Evolutionary conservation across 371 early-diverging fungal genomes (phyloP).

Genomic region (Mucor indicus): DNA sequence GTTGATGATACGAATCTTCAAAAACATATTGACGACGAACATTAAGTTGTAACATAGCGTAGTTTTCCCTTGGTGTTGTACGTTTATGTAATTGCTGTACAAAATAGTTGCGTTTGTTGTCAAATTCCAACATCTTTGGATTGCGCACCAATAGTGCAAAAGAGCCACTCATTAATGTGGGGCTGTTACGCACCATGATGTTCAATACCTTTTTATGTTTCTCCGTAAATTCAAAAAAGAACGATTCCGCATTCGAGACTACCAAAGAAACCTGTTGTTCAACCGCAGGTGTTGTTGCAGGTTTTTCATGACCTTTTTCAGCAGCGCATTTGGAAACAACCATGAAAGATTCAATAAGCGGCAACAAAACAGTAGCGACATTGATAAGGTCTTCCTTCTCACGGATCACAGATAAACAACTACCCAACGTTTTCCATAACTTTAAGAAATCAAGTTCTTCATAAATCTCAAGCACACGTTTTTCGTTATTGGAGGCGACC

Average conservation of each 20-base stretch:
- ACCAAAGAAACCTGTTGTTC: slow-evolving; percentile 1
- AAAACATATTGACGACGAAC: slow-evolving; percentile 94
- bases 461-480: slow-evolving; percentile 64
- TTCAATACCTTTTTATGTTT: slow-evolving; percentile 95
- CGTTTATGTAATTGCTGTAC: slow-evolving; percentile 91
- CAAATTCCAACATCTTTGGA: slow-evolving; percentile 97
- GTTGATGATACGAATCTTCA: slow-evolving; percentile 95
- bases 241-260: slow-evolving; percentile 51
- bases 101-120: slow-evolving; percentile 98
- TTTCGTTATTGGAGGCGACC: slow-evolving; percentile 40
- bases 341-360: slow-evolving; percentile 96
- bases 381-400: slow-evolving; percentile 80
- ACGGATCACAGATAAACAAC: slow-evolving; percentile 69
- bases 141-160: slow-evolving; percentile 95
- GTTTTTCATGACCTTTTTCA: slow-evolving; percentile 34
- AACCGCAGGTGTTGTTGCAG: slow-evolving; percentile 17
- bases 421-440: slow-evolving; percentile 83
- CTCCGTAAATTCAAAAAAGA: slow-evolving; percentile 90
- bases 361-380: slow-evolving; percentile 91
- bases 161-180: slow-evolving; percentile 92
- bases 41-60: slow-evolving; percentile 77
- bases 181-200: slow-evolving; percentile 96
- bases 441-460: slow-evolving; percentile 67
- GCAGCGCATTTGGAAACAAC: slow-evolving; percentile 83
- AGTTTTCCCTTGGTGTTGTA: slow-evolving; percentile 60